A percentile compares a stretch with the other conserved stretches of the same genome.
Evolutionary conservation across 495 filamentous ascomycete species (phyloP).

Genomic region (Daldinia vernicosa): DNA sequence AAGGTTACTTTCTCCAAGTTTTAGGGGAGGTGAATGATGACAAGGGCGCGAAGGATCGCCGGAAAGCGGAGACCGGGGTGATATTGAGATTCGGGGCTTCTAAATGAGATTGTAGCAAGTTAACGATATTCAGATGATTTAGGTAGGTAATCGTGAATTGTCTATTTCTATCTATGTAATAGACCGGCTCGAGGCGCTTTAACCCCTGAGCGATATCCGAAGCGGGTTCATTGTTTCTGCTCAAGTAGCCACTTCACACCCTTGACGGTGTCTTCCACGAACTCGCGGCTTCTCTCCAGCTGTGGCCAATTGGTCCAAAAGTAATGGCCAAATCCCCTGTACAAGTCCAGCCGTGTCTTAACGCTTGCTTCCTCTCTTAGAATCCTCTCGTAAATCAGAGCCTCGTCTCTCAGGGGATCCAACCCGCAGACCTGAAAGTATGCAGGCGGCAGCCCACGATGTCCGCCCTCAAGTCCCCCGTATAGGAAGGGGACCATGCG

Average conservation of each 20-base stretch:
- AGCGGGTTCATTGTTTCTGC: constrained; percentile 20
- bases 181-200: background rate
- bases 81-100: background rate
- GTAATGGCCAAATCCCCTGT: constrained; percentile 56
- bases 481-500: constrained; percentile 36
- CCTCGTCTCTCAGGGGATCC: constrained; percentile 55
- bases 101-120: background rate
- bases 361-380: constrained; percentile 49
- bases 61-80: constrained; percentile 26
- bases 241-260: constrained; percentile 41
- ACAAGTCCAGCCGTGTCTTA: constrained; percentile 50
- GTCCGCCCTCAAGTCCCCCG: constrained; percentile 22
- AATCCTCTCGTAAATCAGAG: constrained; percentile 53
- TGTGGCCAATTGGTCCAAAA: constrained; percentile 51
- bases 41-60: constrained; percentile 35
- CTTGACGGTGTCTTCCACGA: constrained; percentile 38
- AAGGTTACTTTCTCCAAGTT: constrained; percentile 10
- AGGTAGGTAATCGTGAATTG: no score
- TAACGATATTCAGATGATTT: background rate
- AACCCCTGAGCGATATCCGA: background rate
- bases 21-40: constrained; percentile 12
- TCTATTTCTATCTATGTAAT: background rate
- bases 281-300: constrained; percentile 32
- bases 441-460: constrained; percentile 43
- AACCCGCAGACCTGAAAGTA: constrained; percentile 53